phyloP scores from a whole-genome alignment of 2,329 filamentous ascomycete genomes.

The Fusarium decemcellulare region DNA sequence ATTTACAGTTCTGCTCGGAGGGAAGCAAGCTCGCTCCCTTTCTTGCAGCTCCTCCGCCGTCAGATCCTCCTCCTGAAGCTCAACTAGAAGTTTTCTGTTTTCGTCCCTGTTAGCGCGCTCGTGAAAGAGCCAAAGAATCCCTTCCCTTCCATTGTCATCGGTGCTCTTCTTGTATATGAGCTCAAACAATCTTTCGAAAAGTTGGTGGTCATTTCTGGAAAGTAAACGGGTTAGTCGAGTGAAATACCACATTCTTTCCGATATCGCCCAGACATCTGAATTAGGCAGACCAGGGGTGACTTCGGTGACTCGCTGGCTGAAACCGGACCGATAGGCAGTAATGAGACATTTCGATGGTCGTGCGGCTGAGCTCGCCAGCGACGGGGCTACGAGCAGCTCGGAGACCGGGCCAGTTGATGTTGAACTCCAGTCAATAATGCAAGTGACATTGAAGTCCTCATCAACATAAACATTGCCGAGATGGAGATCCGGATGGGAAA shows the following conservation, averaged over 20 bases:
- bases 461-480: slow-evolving; percentile 43
- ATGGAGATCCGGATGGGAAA: slow-evolving; percentile 45
- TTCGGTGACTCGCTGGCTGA: slow-evolving; percentile 2
- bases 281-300: background rate
- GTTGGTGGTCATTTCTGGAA: slow-evolving; percentile 30
- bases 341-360: slow-evolving; percentile 1
- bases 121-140: slow-evolving; percentile 12
- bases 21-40: slow-evolving; percentile 16
- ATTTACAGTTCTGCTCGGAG: slow-evolving; percentile 12
- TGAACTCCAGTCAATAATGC: slow-evolving; percentile 44
- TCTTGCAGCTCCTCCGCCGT: background rate
- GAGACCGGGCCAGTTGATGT: slow-evolving; percentile 31
- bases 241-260: slow-evolving; percentile 30
- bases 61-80: slow-evolving; percentile 15
- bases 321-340: slow-evolving; percentile 16
- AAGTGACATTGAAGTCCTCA: slow-evolving; percentile 40
- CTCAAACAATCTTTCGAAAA: slow-evolving; percentile 27
- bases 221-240: slow-evolving; percentile 31
- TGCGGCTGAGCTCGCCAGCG: slow-evolving; percentile 3
- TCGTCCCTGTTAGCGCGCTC: slow-evolving; percentile 10
- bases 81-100: slow-evolving; percentile 23
- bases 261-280: slow-evolving; percentile 6
- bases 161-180: slow-evolving; percentile 11
- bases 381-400: slow-evolving; percentile 23
- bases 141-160: slow-evolving; percentile 4